Conservation (phyloP, 2,329 filamentous ascomycete species). For the Chaetomiaceae sp. region DNA sequence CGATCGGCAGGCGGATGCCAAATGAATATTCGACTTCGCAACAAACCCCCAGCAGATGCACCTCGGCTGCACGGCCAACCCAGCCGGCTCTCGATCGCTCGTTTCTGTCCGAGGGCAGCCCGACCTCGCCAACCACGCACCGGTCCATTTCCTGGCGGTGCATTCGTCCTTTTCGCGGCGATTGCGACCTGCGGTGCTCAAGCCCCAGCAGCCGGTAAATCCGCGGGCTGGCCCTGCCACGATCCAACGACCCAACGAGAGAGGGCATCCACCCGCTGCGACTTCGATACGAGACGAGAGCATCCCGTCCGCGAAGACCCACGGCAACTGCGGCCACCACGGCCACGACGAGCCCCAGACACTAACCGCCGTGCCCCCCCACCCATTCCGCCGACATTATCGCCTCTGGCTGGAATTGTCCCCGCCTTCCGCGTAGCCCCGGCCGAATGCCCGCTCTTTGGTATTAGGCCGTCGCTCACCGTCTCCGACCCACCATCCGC, state of each 20-base stretch:
- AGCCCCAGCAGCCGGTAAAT: constrained; percentile 16
- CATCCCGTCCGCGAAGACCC: neutral
- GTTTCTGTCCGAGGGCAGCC: constrained; percentile 1
- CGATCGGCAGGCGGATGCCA: neutral
- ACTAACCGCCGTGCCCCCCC: no score
- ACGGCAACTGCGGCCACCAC: constrained; percentile 1
- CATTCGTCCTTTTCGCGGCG: neutral
- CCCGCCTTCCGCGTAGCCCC: constrained; percentile 6
- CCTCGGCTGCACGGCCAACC: neutral
- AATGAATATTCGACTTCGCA: neutral
- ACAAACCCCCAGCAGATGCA: neutral
- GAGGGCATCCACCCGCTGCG: constrained; percentile 4
- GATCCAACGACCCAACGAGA: neutral
- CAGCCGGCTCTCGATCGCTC: constrained; percentile 1
- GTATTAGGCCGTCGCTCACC: constrained; percentile 8
- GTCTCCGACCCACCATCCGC: constrained; percentile 1
- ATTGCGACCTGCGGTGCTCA: neutral
- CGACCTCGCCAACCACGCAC: neutral
- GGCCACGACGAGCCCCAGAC: constrained; percentile 4
- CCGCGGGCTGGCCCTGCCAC: constrained; percentile 13
- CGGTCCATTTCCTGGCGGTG: neutral
- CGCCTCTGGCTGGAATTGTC: neutral
- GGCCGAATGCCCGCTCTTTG: constrained; percentile 16
- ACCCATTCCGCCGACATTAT: constrained; percentile 1
- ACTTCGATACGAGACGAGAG: constrained; percentile 16